These are phyloP conservation scores for Penicillium turbatum DNA, from an alignment of 495 filamentous ascomycete species.

Conservation along the genomic window DNA sequence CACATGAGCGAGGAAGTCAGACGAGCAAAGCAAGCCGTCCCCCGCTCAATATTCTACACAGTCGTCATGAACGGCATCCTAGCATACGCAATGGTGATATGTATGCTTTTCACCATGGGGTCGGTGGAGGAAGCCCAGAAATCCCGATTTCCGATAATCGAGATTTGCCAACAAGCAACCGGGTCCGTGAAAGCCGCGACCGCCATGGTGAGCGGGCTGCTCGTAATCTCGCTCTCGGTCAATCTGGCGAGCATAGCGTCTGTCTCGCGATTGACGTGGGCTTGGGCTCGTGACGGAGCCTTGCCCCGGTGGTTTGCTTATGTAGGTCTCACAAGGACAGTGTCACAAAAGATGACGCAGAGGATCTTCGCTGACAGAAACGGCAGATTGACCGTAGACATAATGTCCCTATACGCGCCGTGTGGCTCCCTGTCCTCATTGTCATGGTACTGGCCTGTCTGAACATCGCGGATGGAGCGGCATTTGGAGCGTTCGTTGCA, in stretches of 20 bases:
- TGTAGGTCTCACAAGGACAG: conserved; percentile 16
- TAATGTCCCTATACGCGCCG: conserved; percentile 39
- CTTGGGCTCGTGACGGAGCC: conserved; percentile 41
- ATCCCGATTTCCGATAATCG: conserved; percentile 39
- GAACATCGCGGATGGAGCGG: conserved; percentile 50
- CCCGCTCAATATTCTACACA: conserved; percentile 35
- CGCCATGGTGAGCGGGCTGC: conserved; percentile 41
- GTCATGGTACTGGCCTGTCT: conserved; percentile 50
- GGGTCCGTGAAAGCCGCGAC: conserved; percentile 37
- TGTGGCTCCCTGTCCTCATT: conserved; percentile 44
- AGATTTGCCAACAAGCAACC: conserved; percentile 42
- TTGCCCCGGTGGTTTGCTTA: conserved; percentile 37
- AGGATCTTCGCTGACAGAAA: not conserved
- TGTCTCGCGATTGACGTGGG: conserved; percentile 33
- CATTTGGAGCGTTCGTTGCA: conserved; percentile 52
- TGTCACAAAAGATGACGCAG: not conserved
- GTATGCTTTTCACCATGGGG: conserved; percentile 37
- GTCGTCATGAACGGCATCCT: conserved; percentile 29
- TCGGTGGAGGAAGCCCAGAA: conserved; percentile 27
- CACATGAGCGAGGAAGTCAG: conserved; percentile 43
- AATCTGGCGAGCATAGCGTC: conserved; percentile 29
- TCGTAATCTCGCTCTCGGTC: conserved; percentile 38
- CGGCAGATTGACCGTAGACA: conserved; percentile 26
- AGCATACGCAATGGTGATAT: conserved; percentile 37
- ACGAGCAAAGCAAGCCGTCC: conserved; percentile 33